These are phyloP conservation scores for Didymella sp. DNA, from an alignment of 2,329 filamentous ascomycete genomes.

Conservation along the genomic window DNA sequence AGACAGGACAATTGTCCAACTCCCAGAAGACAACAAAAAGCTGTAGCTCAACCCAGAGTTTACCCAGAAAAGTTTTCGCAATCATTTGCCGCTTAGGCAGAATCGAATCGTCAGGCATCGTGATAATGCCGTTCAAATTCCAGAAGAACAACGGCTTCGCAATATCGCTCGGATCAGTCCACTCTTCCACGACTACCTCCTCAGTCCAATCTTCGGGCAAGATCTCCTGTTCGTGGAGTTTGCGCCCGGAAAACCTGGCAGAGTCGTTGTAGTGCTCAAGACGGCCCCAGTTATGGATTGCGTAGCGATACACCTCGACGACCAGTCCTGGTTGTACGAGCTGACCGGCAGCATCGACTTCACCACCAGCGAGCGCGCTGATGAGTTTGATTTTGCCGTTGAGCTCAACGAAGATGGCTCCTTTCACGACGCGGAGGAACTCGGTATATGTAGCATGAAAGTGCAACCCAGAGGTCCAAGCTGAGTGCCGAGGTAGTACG, in stretches of 20 bases:
- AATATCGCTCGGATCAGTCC: slow-evolving; percentile 56
- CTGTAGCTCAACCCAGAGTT: slow-evolving; percentile 30
- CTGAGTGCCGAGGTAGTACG: slow-evolving; percentile 52
- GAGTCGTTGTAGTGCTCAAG: slow-evolving; percentile 31
- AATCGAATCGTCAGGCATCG: background rate
- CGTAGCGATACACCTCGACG: slow-evolving; percentile 48
- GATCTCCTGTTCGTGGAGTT: background rate
- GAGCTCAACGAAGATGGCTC: slow-evolving; percentile 42
- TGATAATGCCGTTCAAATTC: slow-evolving; percentile 55
- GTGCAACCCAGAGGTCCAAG: slow-evolving; percentile 59
- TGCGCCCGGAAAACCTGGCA: background rate
- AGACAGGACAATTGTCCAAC: slow-evolving; percentile 45
- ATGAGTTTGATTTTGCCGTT: slow-evolving; percentile 15
- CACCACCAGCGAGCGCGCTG: slow-evolving; percentile 19
- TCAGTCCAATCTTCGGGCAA: slow-evolving; percentile 26
- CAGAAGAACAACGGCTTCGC: slow-evolving; percentile 59
- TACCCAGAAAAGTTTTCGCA: slow-evolving; percentile 12
- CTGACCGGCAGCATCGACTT: slow-evolving; percentile 6
- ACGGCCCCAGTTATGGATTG: slow-evolving; percentile 58
- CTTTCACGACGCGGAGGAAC: slow-evolving; percentile 54
- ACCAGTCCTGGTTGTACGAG: slow-evolving; percentile 25
- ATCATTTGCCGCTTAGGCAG: background rate
- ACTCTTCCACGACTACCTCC: slow-evolving; percentile 56
- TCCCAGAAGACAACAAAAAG: slow-evolving; percentile 39
- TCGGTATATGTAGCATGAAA: slow-evolving; percentile 59